Evolutionary conservation across 2,329 filamentous ascomycete species (phyloP), one percentile per base, ranked within the genome.

Genomic region (Verticillium dahliae): DNA sequence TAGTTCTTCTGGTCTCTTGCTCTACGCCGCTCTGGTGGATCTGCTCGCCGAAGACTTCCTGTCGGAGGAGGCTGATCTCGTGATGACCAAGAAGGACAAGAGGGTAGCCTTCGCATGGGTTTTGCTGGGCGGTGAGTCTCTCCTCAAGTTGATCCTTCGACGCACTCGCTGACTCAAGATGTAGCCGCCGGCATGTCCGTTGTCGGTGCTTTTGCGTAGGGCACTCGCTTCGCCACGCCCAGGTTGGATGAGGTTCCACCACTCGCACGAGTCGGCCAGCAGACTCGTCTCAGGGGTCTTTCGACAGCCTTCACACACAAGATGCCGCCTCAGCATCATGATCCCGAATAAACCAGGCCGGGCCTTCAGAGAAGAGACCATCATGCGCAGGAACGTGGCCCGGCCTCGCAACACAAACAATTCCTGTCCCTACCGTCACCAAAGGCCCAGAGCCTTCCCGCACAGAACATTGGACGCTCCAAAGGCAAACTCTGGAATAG

Each of bases 1-100:
- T 57, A 84, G 81, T 60, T 87, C 85, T 1, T 86, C 80, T 33
- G 85, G 85, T 69, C 77, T 87, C 34, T 71, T 87, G 6, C 80
- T 87, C 59, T 88, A 87, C 67, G 85, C 85, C 50, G 83, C 85
- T 1, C 74, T 88, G 6, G 86, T 89, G 1, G 85, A 89, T 69
- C 73, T 89, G 35, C 73, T 89, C 39, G 85, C 84, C 4, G 85
- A 88, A 67, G 86, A 89, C 68, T 89, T 89, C 73, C 74, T 89
- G 18, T 87, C 84, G 0, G 82, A 85, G 59, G 82, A 85, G 68
- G 80, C 80, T 0, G 73, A 76, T 58, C 70, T 72, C n/a, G 70
- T 76, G 2, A 72, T 87, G 77, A 80, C 73, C 3, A 80, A 76
- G 67, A 82, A 77, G 65, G 77, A 81, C 60, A 85, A 83, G 74